Conservation (phyloP, 345 rosid species). For the Passiflora organensis region DNA sequence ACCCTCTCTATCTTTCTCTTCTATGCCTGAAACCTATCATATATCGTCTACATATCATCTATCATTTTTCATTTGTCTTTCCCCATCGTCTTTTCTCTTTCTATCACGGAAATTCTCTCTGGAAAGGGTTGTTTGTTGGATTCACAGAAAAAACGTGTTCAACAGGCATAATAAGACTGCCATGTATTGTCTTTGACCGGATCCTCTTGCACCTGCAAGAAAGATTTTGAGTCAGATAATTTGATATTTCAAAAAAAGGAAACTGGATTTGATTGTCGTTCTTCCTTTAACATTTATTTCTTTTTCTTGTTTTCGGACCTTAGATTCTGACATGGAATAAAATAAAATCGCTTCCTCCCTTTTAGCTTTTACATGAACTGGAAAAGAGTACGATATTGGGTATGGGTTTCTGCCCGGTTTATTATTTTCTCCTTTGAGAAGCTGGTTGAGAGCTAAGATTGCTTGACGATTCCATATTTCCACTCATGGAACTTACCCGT, state of each 20-base stretch:
- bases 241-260: not conserved
- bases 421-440: not conserved
- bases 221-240: constrained; percentile 12
- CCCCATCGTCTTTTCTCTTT: constrained; percentile 1
- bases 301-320: constrained; percentile 17
- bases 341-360: constrained; percentile 18
- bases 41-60: too few relatives aligned
- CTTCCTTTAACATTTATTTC: not conserved
- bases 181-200: constrained; percentile 67
- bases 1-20: not conserved
- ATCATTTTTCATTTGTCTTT: not conserved
- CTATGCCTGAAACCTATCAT: too few relatives aligned
- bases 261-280: constrained; percentile 6
- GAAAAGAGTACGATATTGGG: constrained; percentile 22
- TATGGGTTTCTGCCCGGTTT: constrained; percentile 24
- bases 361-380: constrained; percentile 11
- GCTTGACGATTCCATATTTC: constrained; percentile 23
- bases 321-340: not conserved
- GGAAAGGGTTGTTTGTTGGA: constrained; percentile 14
- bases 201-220: constrained; percentile 50
- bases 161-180: constrained; percentile 5
- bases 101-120: not conserved
- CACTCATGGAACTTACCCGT: constrained; percentile 17
- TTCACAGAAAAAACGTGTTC: constrained; percentile 56
- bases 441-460: constrained; percentile 14